Conservation (phyloP, 2,329 filamentous ascomycete species). For the Metarhizium robertsii region DNA sequence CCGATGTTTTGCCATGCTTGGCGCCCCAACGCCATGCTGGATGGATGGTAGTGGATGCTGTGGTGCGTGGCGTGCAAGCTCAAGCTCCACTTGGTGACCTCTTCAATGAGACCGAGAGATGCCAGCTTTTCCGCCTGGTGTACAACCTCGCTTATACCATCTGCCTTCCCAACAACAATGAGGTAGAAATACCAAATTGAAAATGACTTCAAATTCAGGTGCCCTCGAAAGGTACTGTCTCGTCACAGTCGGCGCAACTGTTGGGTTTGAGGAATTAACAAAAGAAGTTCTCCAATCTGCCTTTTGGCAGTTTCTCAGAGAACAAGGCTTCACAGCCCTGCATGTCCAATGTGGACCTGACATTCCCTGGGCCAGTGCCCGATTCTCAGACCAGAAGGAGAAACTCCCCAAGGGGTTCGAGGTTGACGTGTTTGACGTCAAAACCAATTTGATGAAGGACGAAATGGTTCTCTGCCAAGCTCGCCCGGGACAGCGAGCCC, state of each 20-base stretch:
- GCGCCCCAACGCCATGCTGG: neutral
- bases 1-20: constrained; percentile 2
- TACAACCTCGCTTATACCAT: neutral
- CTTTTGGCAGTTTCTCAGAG: constrained; percentile 54
- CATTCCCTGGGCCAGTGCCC: constrained; percentile 27
- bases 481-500: constrained; percentile 33
- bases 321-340: constrained; percentile 59
- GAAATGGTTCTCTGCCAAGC: constrained; percentile 47
- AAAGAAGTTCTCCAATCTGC: constrained; percentile 48
- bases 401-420: constrained; percentile 16
- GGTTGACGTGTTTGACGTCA: constrained; percentile 22
- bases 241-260: constrained; percentile 87
- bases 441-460: constrained; percentile 25
- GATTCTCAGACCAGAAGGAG: constrained; percentile 11
- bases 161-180: neutral
- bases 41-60: neutral
- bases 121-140: neutral
- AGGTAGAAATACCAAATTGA: neutral
- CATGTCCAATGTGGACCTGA: constrained; percentile 74
- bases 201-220: constrained; percentile 5
- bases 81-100: neutral
- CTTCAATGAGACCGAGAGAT: neutral
- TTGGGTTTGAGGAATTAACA: constrained; percentile 67
- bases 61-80: neutral
- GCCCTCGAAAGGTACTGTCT: constrained; percentile 47